phyloP scores from a whole-genome alignment of 768 basidiomycete genomes.

The Tylopilus subfusipes region DNA sequence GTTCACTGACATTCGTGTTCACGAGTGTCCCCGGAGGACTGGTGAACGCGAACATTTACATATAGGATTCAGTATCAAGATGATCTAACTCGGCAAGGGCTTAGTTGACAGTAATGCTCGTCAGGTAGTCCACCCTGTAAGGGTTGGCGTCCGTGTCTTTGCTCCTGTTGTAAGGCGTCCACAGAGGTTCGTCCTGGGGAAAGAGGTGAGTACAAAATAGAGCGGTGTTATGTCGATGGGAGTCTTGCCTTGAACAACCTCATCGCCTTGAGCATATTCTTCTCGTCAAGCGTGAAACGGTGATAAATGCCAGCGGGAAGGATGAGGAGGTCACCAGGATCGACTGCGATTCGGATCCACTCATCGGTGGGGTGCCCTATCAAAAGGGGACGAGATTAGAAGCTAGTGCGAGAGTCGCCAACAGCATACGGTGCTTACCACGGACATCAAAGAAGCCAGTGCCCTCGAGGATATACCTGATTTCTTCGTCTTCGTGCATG shows the following conservation, averaged over 20 bases:
- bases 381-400: too few species aligned
- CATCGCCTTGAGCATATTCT: conserved; percentile 69
- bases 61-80: neutral
- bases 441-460: conserved; percentile 91
- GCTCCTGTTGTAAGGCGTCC: conserved; percentile 73
- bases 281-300: conserved; percentile 85
- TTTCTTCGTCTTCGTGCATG: conserved; percentile 96
- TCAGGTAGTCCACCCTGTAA: conserved; percentile 59
- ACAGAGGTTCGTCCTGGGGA: conserved; percentile 83
- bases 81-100: neutral
- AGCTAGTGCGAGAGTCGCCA: too few species aligned
- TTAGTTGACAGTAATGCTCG: conserved; percentile 41
- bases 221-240: neutral
- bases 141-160: conserved; percentile 60
- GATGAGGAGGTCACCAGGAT: conserved; percentile 79
- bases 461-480: conserved; percentile 83
- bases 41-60: neutral
- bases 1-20: neutral
- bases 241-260: conserved; percentile 75
- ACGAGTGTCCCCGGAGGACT: neutral
- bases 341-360: conserved; percentile 81
- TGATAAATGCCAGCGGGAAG: conserved; percentile 92
- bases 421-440: too few species aligned
- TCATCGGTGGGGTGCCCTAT: conserved; percentile 62
- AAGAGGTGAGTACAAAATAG: neutral